These are phyloP conservation scores for Stachybotrys chartarum DNA, from an alignment of 2,329 filamentous ascomycete species.

Conservation along the genomic window DNA sequence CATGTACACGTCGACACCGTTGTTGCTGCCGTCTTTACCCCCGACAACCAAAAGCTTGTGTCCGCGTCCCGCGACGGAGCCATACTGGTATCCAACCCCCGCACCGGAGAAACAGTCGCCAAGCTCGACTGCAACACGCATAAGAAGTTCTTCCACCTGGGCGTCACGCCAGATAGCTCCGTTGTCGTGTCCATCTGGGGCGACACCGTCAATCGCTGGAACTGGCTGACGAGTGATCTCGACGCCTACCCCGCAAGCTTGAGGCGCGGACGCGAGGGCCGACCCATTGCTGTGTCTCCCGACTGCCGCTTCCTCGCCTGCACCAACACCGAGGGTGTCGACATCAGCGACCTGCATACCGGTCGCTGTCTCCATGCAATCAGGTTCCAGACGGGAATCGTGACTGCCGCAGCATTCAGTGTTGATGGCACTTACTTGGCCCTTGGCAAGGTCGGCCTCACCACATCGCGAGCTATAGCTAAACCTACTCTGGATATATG, in stretches of 20 bases:
- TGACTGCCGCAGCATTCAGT: conserved; percentile 24
- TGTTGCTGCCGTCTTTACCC: conserved; percentile 18
- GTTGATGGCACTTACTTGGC: conserved; percentile 19
- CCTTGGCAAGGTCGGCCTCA: conserved; percentile 18
- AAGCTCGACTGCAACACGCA: conserved; percentile 20
- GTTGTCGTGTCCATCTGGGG: conserved; percentile 26
- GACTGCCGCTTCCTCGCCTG: conserved; percentile 27
- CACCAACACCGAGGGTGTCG: conserved; percentile 26
- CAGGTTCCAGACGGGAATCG: conserved; percentile 17
- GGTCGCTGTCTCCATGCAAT: conserved; percentile 24
- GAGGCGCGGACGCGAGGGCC: conserved; percentile 22
- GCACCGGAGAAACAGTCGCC: conserved; percentile 13
- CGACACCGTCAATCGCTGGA: conserved; percentile 25
- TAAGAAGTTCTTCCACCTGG: conserved; percentile 17
- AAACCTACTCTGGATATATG: conserved; percentile 19
- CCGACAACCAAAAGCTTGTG: conserved; percentile 13
- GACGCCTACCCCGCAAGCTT: conserved; percentile 23
- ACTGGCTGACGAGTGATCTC: conserved; percentile 17
- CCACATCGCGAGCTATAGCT: conserved; percentile 12
- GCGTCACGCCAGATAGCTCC: conserved; percentile 18
- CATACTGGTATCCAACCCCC: conserved; percentile 14
- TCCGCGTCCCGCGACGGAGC: conserved; percentile 18
- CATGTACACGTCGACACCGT: conserved; percentile 14
- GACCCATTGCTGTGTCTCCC: conserved; percentile 26
- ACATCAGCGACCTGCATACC: conserved; percentile 24